Evolutionary conservation across 2,329 filamentous ascomycete species (phyloP).

Genomic region (Rhinocladiella mackenziei): DNA sequence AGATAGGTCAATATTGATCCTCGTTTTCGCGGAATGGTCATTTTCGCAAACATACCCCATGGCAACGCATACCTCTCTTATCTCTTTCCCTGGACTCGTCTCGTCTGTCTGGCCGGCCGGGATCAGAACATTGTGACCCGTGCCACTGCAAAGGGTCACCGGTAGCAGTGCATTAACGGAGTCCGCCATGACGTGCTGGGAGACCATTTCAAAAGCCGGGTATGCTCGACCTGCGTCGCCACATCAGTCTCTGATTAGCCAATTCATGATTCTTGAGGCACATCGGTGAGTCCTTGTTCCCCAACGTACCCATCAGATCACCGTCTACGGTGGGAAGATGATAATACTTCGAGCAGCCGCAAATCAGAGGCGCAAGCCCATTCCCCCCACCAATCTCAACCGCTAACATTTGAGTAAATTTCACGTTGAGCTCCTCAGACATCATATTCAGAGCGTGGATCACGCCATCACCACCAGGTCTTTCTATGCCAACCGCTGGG

Average conservation of each 20-base stretch:
- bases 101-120: slow-evolving; percentile 41
- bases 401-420: slow-evolving; percentile 56
- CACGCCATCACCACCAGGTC: slow-evolving; percentile 46
- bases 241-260: slow-evolving; percentile 11
- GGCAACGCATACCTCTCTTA: slow-evolving; percentile 10
- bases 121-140: slow-evolving; percentile 43
- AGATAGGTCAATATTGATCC: slow-evolving; percentile 40
- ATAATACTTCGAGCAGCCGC: slow-evolving; percentile 44
- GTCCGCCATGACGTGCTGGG: slow-evolving; percentile 41
- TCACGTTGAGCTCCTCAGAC: slow-evolving; percentile 50
- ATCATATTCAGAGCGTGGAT: slow-evolving; percentile 46
- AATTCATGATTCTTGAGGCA: neutral
- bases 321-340: slow-evolving; percentile 41
- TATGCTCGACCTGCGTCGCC: slow-evolving; percentile 40
- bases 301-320: slow-evolving; percentile 41
- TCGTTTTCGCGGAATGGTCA: slow-evolving; percentile 42
- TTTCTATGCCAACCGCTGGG: slow-evolving; percentile 31
- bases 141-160: slow-evolving; percentile 14
- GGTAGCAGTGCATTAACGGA: slow-evolving; percentile 14
- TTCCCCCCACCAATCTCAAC: slow-evolving; percentile 65
- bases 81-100: slow-evolving; percentile 38
- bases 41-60: slow-evolving; percentile 35
- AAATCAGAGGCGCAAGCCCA: slow-evolving; percentile 55
- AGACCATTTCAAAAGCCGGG: slow-evolving; percentile 44
- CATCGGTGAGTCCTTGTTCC: neutral